phyloP scores from a whole-genome alignment of 495 filamentous ascomycete species.

The Viridothelium virens region DNA sequence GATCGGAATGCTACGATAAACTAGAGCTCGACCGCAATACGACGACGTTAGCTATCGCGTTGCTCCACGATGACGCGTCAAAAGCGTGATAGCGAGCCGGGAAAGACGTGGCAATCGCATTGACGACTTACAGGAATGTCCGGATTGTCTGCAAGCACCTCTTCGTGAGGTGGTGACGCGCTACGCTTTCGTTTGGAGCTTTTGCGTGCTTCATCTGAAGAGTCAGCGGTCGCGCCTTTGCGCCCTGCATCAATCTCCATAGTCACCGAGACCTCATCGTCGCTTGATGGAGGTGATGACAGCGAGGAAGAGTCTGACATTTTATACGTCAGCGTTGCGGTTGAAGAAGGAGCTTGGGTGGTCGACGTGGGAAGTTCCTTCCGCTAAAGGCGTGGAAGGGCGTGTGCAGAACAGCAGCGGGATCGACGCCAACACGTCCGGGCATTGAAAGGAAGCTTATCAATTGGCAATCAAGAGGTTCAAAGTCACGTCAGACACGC shows the following conservation, averaged over 20 bases:
- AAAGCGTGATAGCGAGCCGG: conserved; percentile 19
- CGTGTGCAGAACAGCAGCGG: neutral
- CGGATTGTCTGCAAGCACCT: conserved; percentile 27
- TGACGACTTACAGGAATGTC: conserved; percentile 28
- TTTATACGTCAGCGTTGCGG: conserved; percentile 13
- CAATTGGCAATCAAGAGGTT: neutral
- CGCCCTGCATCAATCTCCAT: neutral
- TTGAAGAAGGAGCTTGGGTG: conserved; percentile 12
- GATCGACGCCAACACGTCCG: neutral
- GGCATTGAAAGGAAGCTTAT: neutral
- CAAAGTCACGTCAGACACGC: neutral
- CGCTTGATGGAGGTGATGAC: conserved; percentile 13
- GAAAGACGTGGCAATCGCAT: conserved; percentile 17
- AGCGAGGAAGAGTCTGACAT: conserved; percentile 17
- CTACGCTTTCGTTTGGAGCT: conserved; percentile 13
- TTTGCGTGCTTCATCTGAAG: conserved; percentile 4
- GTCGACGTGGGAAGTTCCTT: neutral
- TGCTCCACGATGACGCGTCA: conserved; percentile 35
- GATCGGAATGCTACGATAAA: conserved; percentile 97
- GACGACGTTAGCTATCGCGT: conserved; percentile 27
- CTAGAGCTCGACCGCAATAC: conserved; percentile 42
- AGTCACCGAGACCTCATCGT: conserved; percentile 10
- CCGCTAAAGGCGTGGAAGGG: neutral
- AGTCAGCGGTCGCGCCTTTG: neutral
- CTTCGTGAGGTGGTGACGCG: conserved; percentile 27